Percentiles rank a stretch among this genome's conserved stretches.
These are phyloP conservation scores for Trichomonas tenax DNA, from an alignment of 208 protist genomes.

Conservation along the genomic window DNA sequence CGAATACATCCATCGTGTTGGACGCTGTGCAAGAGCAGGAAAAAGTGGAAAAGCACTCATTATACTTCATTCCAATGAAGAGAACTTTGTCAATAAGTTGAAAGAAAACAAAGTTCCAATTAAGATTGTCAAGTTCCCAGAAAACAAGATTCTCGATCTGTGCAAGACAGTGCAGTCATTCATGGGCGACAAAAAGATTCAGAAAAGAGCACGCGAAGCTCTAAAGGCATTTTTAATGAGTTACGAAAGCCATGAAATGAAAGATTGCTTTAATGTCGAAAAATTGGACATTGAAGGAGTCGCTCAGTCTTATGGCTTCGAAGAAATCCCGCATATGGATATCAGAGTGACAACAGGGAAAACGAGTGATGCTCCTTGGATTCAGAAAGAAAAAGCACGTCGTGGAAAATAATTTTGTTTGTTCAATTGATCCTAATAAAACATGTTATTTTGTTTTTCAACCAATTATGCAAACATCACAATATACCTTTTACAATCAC, in stretches of 20 bases:
- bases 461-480: no score
- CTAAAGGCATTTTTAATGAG: constrained; percentile 52
- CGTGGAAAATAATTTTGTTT: not conserved
- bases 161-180: not conserved
- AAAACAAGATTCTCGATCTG: not conserved
- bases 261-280: constrained; percentile 94
- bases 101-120: not conserved
- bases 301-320: constrained; percentile 58
- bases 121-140: not conserved
- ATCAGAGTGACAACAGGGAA: not conserved
- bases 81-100: not conserved
- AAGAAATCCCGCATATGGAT: not conserved
- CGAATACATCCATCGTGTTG: constrained; percentile 96
- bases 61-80: not conserved
- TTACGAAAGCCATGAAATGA: constrained; percentile 89
- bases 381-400: not conserved
- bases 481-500: no score
- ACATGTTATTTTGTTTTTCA: no score
- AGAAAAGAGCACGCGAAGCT: constrained; percentile 5
- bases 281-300: constrained; percentile 80
- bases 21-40: constrained; percentile 90
- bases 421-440: no score
- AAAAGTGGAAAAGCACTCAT: constrained; percentile 51
- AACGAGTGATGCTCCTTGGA: not conserved
- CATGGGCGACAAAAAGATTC: not conserved